phyloP scores from a whole-genome alignment of 345 rosid genomes.

The Syzygium jambos region DNA sequence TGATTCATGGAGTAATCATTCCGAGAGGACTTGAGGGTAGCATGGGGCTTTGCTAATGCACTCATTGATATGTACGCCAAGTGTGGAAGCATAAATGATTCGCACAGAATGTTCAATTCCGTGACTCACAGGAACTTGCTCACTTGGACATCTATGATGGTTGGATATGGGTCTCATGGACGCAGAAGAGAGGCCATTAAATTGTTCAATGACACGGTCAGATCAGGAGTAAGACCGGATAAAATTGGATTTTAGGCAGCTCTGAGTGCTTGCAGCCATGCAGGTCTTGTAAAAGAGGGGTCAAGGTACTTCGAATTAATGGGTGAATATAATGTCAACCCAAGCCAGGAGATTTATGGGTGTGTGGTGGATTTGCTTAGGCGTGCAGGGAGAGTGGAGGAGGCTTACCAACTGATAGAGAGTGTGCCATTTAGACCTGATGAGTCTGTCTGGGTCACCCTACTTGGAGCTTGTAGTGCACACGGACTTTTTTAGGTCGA shows the following conservation, averaged over 20 bases:
- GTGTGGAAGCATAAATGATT: slow-evolving; percentile 53
- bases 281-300: slow-evolving; percentile 71
- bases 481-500: slow-evolving; percentile 16
- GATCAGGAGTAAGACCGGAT: slow-evolving; percentile 60
- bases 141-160: slow-evolving; percentile 94
- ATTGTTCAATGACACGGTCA: slow-evolving; percentile 69
- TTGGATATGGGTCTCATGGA: slow-evolving; percentile 82
- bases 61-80: slow-evolving; percentile 79
- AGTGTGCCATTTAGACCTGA: slow-evolving; percentile 65
- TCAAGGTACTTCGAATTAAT: slow-evolving; percentile 48
- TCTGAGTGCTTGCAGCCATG: slow-evolving; percentile 73
- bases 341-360: slow-evolving; percentile 62
- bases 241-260: slow-evolving; percentile 73
- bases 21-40: slow-evolving; percentile 45
- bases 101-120: slow-evolving; percentile 35
- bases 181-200: slow-evolving; percentile 52
- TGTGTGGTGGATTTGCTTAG: slow-evolving; percentile 77
- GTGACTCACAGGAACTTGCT: slow-evolving; percentile 40
- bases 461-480: slow-evolving; percentile 74
- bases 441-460: slow-evolving; percentile 70
- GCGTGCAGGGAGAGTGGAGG: slow-evolving; percentile 69
- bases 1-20: slow-evolving; percentile 62
- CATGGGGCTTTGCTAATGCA: slow-evolving; percentile 53
- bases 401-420: slow-evolving; percentile 61
- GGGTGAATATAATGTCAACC: slow-evolving; percentile 33